phyloP scores from a whole-genome alignment of 805 yeast species.

The Helenozyma rhizophorensis region DNA sequence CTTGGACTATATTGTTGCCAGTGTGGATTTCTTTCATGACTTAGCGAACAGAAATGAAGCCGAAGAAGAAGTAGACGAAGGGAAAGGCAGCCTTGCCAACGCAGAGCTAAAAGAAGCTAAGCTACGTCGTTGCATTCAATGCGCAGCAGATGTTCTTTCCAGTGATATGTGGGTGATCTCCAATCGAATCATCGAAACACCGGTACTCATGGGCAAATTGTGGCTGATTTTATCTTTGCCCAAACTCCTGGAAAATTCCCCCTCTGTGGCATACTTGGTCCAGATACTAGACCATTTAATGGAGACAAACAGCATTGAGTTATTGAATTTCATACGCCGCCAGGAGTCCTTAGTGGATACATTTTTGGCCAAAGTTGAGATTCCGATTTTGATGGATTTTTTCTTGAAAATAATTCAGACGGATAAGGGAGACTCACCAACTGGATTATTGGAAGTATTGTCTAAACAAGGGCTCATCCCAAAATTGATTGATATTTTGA shows the following conservation, averaged over 20 bases:
- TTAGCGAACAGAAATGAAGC: slow-evolving; percentile 20
- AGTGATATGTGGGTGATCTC: slow-evolving; percentile 40
- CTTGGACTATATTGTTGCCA: slow-evolving; percentile 57
- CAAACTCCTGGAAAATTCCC: slow-evolving; percentile 32
- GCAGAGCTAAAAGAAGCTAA: slow-evolving; percentile 30
- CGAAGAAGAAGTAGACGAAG: slow-evolving; percentile 6
- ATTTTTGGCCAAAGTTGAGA: slow-evolving; percentile 81
- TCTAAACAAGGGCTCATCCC: slow-evolving; percentile 72
- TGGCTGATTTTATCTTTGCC: slow-evolving; percentile 36
- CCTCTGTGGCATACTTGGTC: slow-evolving; percentile 36
- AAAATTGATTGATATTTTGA: slow-evolving; percentile 63
- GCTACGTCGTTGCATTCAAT: slow-evolving; percentile 34
- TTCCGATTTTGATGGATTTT: slow-evolving; percentile 93
- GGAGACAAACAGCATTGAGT: slow-evolving; percentile 53
- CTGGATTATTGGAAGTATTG: slow-evolving; percentile 77
- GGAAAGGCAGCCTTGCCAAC: slow-evolving; percentile 2
- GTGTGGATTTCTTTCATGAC: slow-evolving; percentile 43
- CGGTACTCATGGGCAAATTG: slow-evolving; percentile 34
- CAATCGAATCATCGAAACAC: slow-evolving; percentile 40
- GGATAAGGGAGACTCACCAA: slow-evolving; percentile 84
- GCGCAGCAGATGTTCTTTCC: slow-evolving; percentile 37
- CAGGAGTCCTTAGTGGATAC: slow-evolving; percentile 72
- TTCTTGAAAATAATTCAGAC: slow-evolving; percentile 84
- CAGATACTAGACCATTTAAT: slow-evolving; percentile 85
- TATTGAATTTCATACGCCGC: slow-evolving; percentile 64